Base-by-base conservation (phyloP, 2,329 filamentous ascomycete genomes). In the Phaeosphaeriaceae sp. region DNA sequence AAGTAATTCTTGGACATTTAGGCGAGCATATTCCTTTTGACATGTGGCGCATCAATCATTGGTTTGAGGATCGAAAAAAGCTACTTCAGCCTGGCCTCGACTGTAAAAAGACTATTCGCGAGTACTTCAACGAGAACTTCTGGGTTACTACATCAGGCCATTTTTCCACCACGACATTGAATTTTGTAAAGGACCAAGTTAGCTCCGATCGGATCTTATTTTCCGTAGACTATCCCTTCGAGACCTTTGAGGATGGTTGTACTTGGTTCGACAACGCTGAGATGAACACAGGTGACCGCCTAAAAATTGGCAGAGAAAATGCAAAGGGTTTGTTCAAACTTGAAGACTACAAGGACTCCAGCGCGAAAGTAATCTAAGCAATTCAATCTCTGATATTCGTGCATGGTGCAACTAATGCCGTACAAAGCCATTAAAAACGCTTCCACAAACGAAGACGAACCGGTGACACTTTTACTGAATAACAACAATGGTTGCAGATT, bases 131-230 rank as follows among this genome's bases (percentile, higher is more conserved):
- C 17, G 56, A 76, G 32, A 84, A 84, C 63, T 71, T 84, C 48
- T 84, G 79, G 79, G 77, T 84, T 55, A 84, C 82, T 3, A 84
- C 82, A 0, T 78, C 74, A 46, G 82, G 82, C 0, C 79, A 84
- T 61, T 84, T 84, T 57, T 83, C 78, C 0, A 83, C 80, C 0
- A 67, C 76, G 1, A 81, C 80, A 1, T 64, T 84, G 36, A 72
- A 82, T 52, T 83, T 76, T 43, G 78, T 77, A 37, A 71, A 80
- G 16, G 70, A 73, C 16, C 75, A 82, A 55, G 69, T 84, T 21
- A 76, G 80, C 6, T 68, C 78, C 4, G 79, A 82, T 44, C 66
- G 80, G 0, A 78, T 82, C 30, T 55, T 83, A n/a, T 83, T 81
- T 61, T 78, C 74, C 1, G 77, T 82, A 3, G 80, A 83, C 56